Conservation (phyloP, 2,329 filamentous ascomycete genomes). For the Intubia oerlemansii region DNA sequence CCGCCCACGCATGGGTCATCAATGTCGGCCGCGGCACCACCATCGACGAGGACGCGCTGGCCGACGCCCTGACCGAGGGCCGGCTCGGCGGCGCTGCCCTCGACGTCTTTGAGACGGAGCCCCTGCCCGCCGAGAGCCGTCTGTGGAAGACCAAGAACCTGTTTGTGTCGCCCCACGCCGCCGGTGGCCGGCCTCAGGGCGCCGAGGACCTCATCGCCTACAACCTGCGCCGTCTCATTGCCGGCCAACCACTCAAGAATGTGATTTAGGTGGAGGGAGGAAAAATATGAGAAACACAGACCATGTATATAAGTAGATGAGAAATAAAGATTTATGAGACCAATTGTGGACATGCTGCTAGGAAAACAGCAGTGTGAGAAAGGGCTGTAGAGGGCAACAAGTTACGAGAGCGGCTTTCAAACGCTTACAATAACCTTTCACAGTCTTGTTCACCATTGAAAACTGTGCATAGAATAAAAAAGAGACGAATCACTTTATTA, state of each 20-base stretch:
- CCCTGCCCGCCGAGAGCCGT: constrained; percentile 16
- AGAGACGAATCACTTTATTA: too few species aligned
- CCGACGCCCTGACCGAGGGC: constrained; percentile 20
- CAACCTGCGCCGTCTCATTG: constrained; percentile 37
- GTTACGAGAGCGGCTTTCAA: too few species aligned
- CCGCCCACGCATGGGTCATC: constrained; percentile 19
- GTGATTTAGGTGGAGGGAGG: too few species aligned
- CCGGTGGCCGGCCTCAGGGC: constrained; percentile 37
- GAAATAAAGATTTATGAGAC: too few species aligned
- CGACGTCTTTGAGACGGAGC: constrained; percentile 25
- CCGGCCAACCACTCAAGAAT: constrained; percentile 37
- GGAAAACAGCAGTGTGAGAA: too few species aligned
- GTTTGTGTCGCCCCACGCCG: constrained; percentile 15
- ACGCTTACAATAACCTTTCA: too few species aligned
- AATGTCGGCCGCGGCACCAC: constrained; percentile 27
- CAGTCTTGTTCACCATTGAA: too few species aligned
- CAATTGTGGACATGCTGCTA: too few species aligned
- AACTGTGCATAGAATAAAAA: too few species aligned
- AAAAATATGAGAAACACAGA: too few species aligned
- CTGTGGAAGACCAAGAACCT: constrained; percentile 10
- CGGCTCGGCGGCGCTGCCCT: constrained; percentile 26
- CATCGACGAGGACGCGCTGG: constrained; percentile 26
- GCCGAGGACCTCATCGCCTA: constrained; percentile 36
- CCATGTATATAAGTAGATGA: background rate
- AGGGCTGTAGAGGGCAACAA: too few species aligned